Percentiles rank a stretch among this genome's conserved stretches.
Conservation (phyloP, 352 stramenopile genomes). For the Pythium aphanidermatum region DNA sequence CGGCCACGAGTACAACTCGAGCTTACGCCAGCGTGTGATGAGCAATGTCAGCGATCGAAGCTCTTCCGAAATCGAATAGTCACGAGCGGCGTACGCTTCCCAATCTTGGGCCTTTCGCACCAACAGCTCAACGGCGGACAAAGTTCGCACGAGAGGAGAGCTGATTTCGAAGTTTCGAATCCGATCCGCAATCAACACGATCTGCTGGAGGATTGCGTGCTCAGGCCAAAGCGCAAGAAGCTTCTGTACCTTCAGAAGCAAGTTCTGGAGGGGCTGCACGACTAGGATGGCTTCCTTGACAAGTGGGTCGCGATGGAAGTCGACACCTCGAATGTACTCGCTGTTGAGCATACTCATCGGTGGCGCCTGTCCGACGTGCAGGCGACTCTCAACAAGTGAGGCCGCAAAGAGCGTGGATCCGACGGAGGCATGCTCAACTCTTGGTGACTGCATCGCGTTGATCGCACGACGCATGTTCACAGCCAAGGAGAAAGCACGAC, state of each 20-base stretch:
- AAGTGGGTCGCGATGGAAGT: conserved; percentile 95
- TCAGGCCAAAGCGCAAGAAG: conserved; percentile 95
- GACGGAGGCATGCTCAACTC: conserved; percentile 44
- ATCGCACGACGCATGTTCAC: conserved; percentile 62
- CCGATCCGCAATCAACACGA: conserved; percentile 87
- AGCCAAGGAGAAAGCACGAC: conserved; percentile 58
- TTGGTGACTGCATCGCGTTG: conserved; percentile 38
- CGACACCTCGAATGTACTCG: conserved; percentile 74
- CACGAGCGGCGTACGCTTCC: conserved; percentile 93
- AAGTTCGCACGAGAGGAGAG: conserved; percentile 83
- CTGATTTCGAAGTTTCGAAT: conserved; percentile 87
- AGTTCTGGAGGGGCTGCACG: conserved; percentile 75
- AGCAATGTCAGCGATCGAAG: conserved; percentile 90
- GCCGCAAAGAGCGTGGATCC: conserved; percentile 54
- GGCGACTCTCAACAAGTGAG: conserved; percentile 61
- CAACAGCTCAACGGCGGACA: conserved; percentile 95
- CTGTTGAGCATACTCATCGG: conserved; percentile 52
- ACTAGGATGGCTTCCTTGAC: conserved; percentile 90
- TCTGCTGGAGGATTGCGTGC: conserved; percentile 94
- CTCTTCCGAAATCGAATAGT: conserved; percentile 90
- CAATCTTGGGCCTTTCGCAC: conserved; percentile 97
- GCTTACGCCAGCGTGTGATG: conserved; percentile 96
- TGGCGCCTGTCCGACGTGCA: conserved; percentile 49
- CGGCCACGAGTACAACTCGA: conserved; percentile 98
- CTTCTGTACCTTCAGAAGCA: conserved; percentile 88